Base-by-base conservation (phyloP, 2,329 filamentous ascomycete genomes). In the Hansfordia pulvinata region DNA sequence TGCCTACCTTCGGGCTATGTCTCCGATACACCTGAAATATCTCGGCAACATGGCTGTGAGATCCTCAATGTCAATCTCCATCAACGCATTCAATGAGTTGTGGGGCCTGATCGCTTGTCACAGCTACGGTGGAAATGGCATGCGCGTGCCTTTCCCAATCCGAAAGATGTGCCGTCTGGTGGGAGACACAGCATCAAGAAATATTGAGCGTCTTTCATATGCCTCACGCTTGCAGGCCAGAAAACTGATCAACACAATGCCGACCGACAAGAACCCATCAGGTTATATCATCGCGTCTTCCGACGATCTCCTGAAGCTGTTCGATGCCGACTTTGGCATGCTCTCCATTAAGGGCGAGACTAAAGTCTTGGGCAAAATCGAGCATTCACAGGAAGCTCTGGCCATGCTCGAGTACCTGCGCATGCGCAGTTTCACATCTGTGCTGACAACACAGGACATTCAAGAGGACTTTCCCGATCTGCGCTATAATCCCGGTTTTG, bases 21-120 rank as follows among this genome's bases (percentile, higher is more conserved):
- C 83, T 1, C 84, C 85, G 0, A 86, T 93, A 21, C 83, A 90
- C 43, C 51, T 93, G 29, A 92, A 92, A 43, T 93, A 93, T 40
- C 60, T 93, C 3, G 66, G 58, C 5, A 85, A 93, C 44, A 93
- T 93, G 85, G 77, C 76, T 6, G 84, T 93, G 1, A 73, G 84
- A n/a, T 83, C 83, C 0, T 93, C 83, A 36, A 93, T 93, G 84
- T 93, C 84, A 1, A 85, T 93, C 33, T 92, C 84, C 2, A 81
- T 93, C 43, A 90, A 84, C 36, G 81, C 81, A 0, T 90, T 92
- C 40, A 64, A 69, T 38, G 79, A 92, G 39, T 55, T 93, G 0
- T 93, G 85, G 86, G 86, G 85, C 0, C 56, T 93, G 16, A 84
- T 93, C 20, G 75, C 83, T 2, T 93, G 84, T 33, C 85, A 93